A percentile compares a stretch with the other conserved stretches of the same genome.
Evolutionary conservation across 2,329 filamentous ascomycete genomes (phyloP).

Genomic region (Diplodia intermedia): DNA sequence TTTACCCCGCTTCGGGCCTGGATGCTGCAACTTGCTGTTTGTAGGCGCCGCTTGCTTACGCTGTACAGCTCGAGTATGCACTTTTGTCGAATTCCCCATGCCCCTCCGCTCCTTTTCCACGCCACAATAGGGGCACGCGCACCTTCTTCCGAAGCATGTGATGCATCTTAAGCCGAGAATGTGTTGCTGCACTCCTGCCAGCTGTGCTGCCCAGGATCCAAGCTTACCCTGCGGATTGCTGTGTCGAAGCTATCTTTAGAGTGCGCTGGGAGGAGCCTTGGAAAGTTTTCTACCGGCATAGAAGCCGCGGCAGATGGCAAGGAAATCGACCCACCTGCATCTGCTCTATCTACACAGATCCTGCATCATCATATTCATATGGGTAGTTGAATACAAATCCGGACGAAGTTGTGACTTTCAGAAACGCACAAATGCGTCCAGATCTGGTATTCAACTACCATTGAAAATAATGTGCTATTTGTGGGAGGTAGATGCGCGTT

Average conservation of each 20-base stretch:
- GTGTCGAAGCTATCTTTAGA: background rate
- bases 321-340: no score
- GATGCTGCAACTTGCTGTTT: slow-evolving; percentile 10
- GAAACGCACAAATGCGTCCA: no score
- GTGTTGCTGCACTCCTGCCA: background rate
- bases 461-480: no score
- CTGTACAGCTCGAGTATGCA: slow-evolving; percentile 13
- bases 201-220: no score
- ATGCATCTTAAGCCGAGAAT: background rate
- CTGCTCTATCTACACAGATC: no score
- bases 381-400: no score
- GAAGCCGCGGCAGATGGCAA: background rate
- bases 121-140: slow-evolving; percentile 3
- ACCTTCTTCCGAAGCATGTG: background rate
- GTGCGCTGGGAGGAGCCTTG: no score
- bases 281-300: background rate
- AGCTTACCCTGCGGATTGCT: background rate
- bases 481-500: no score
- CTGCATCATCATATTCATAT: no score
- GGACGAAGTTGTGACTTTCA: no score
- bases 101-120: background rate
- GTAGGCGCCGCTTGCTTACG: slow-evolving; percentile 15
- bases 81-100: background rate
- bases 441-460: no score
- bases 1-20: slow-evolving; percentile 20